phyloP scores from a whole-genome alignment of 2,329 filamentous ascomycete genomes.

The Trichoderma gracile region DNA sequence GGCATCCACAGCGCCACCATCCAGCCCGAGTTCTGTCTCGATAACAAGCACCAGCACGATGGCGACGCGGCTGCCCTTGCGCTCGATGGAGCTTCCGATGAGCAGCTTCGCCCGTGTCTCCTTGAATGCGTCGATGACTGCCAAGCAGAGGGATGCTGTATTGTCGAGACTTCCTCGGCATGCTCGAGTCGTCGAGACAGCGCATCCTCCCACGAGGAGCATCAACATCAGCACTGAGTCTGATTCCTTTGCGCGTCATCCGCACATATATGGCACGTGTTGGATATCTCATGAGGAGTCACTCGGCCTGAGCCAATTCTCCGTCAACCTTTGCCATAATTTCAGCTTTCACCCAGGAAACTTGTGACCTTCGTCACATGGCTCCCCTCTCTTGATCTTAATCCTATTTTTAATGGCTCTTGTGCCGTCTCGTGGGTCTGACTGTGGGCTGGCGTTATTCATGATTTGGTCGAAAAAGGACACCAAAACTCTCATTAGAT shows the following conservation, averaged over 20 bases:
- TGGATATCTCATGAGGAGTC: neutral
- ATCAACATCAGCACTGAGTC: slow-evolving; percentile 23
- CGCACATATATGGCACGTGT: neutral
- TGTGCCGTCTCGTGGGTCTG: neutral
- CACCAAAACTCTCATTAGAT: slow-evolving; percentile 1
- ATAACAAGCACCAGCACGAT: slow-evolving; percentile 46
- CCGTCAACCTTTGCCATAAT: neutral
- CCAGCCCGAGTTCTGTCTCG: slow-evolving; percentile 81
- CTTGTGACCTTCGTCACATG: neutral
- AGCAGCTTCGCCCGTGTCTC: slow-evolving; percentile 45
- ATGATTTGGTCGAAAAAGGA: neutral
- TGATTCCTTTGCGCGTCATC: neutral
- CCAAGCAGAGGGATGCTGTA: slow-evolving; percentile 38
- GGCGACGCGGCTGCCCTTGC: slow-evolving; percentile 40
- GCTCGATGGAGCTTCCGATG: slow-evolving; percentile 40
- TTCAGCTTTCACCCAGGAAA: neutral
- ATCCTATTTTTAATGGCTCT: neutral
- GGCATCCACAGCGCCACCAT: slow-evolving; percentile 98
- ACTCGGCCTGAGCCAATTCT: neutral
- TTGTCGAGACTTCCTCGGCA: slow-evolving; percentile 38
- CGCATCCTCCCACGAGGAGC: slow-evolving; percentile 35
- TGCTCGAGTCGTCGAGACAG: slow-evolving; percentile 42
- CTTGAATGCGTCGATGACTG: slow-evolving; percentile 49
- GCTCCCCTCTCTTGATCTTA: neutral
- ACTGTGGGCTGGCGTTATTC: slow-evolving; percentile 5